Base-by-base conservation (phyloP, 2,329 filamentous ascomycete genomes). In the Teratosphaeria viscida region DNA sequence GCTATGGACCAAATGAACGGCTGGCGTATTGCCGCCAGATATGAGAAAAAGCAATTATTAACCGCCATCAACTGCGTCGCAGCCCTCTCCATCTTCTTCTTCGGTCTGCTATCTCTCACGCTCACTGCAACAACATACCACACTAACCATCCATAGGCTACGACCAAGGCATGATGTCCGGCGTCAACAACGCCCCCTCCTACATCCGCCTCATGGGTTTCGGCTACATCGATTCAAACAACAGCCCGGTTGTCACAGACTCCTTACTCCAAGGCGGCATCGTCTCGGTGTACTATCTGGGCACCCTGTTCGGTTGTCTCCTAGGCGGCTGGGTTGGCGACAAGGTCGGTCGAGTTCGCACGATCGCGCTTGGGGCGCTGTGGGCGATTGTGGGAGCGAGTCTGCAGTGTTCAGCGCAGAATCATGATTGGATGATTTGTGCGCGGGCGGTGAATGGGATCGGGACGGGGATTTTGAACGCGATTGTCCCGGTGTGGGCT, bases 401-500 rank as follows among this genome's bases (percentile, higher is more conserved):
- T 16, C 71, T 90, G 62, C 87, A 90, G 70, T 82, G 81, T 62
- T 83, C 83, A 0, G 84, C 87, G 0, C 79, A 83, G 73, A 88
- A 87, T 64, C 76, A 82, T 52, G 75, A 80, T 32, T 88, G 85
- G 86, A 89, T 89, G 85, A 65, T 69, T 54, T 67, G 67, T 49
- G 66, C 67, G 4, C 55, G 67, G 3, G 59, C 62, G 16, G 61
- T 70, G 12, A 70, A 69, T 52, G 68, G 69, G 5, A 81, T 85
- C 54, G 86, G 86, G 3, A 89, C 85, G 2, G 87, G 87, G 27
- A 83, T 88, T 56, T 70, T 89, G 39, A 89, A 88, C 66, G 82
- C 85, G 7, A 88, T 89, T 62, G 82, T 86, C 0, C 86, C 86
- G 0, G 85, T 88, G 3, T 89, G 85, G 85, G 85, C 85, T 0